Evolutionary conservation across 2,329 filamentous ascomycete species (phyloP).

Genomic region (Teratosphaeria viscida): DNA sequence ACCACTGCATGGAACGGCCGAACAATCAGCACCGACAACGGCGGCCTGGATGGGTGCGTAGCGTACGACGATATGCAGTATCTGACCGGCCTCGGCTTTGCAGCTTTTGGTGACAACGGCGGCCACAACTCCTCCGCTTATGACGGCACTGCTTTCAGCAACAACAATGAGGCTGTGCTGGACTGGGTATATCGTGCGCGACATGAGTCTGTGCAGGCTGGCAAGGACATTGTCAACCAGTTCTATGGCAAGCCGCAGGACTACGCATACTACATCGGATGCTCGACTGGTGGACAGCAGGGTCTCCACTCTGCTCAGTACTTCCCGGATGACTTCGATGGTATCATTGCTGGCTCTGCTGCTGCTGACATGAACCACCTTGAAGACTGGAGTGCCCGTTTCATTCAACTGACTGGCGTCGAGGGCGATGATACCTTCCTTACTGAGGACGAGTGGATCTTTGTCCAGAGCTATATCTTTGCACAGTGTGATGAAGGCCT

Average conservation of each 20-base stretch:
- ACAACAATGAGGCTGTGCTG: constrained; percentile 21
- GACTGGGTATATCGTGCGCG: constrained; percentile 25
- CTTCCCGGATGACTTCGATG: constrained; percentile 40
- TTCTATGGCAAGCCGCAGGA: constrained; percentile 30
- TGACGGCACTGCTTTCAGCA: constrained; percentile 18
- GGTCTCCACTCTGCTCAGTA: constrained; percentile 36
- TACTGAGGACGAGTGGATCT: constrained; percentile 29
- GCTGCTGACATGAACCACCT: constrained; percentile 36
- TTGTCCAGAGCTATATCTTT: constrained; percentile 35
- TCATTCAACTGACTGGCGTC: constrained; percentile 32
- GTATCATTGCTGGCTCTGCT: constrained; percentile 36
- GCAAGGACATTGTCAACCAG: constrained; percentile 23
- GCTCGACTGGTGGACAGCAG: constrained; percentile 40
- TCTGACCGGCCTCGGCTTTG: constrained; percentile 22
- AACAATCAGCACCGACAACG: constrained; percentile 27
- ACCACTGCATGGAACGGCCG: constrained; percentile 22
- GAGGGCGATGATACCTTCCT: constrained; percentile 33
- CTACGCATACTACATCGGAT: constrained; percentile 39
- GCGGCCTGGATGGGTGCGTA: constrained; percentile 25
- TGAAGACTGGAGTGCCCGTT: constrained; percentile 32
- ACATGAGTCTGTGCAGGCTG: constrained; percentile 22
- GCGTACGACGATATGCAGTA: constrained; percentile 24
- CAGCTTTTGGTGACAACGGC: constrained; percentile 24
- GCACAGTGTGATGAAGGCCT: constrained; percentile 41
- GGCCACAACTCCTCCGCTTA: constrained; percentile 24